Conservation (phyloP, 345 rosid genomes). For the Citrus unshiu region DNA sequence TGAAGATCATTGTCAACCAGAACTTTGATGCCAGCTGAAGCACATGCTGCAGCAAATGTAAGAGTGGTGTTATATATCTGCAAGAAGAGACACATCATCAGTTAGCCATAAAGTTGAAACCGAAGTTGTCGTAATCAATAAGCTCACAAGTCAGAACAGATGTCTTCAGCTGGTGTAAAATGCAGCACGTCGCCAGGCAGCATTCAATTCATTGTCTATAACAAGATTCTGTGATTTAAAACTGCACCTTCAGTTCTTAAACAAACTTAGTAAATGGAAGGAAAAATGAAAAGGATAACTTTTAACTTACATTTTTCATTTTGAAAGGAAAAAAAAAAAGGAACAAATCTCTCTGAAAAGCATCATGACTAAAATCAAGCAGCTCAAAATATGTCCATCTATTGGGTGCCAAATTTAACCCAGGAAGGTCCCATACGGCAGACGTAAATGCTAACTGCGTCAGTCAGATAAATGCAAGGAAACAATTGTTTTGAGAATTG, state of each 20-base stretch:
- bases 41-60: slow-evolving; percentile 69
- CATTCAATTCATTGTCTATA: neutral
- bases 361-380: neutral
- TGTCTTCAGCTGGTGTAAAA: neutral
- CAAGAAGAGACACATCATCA: slow-evolving; percentile 6
- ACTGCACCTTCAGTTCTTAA: neutral
- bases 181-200: neutral
- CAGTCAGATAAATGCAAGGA: neutral
- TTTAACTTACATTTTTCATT: too few species aligned
- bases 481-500: too few species aligned
- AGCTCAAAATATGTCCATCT: neutral
- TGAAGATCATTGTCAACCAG: slow-evolving; percentile 70
- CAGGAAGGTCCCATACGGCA: neutral
- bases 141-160: neutral
- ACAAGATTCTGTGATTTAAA: neutral
- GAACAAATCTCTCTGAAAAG: neutral
- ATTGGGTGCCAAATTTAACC: neutral
- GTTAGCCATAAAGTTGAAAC: neutral
- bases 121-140: neutral
- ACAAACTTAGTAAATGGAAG: neutral
- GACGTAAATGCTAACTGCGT: neutral
- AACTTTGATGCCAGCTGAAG: slow-evolving; percentile 74
- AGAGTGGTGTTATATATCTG: slow-evolving; percentile 61
- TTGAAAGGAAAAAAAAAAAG: too few species aligned
- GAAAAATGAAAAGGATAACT: neutral